phyloP scores from a whole-genome alignment of 106 monocot genomes.

The Triglochin maritima region DNA sequence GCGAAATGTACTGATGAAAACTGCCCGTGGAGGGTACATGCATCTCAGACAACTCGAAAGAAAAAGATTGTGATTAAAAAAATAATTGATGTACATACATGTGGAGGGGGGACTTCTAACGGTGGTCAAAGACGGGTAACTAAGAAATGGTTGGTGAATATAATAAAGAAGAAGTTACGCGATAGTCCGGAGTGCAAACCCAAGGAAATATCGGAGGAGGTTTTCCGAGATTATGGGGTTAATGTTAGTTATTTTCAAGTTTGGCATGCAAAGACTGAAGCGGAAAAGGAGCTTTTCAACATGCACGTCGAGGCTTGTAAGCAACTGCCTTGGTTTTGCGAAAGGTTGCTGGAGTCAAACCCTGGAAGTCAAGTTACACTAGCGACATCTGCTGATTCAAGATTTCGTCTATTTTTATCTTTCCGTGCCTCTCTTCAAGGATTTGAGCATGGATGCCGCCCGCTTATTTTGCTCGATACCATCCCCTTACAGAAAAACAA shows the following conservation, averaged over 20 bases:
- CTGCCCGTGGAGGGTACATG: constrained; percentile 84
- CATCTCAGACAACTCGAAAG: constrained; percentile 63
- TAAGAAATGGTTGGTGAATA: constrained; percentile 72
- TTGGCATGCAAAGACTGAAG: constrained; percentile 77
- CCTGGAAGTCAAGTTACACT: constrained; percentile 67
- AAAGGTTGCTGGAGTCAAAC: constrained; percentile 66
- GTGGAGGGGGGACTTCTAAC: constrained; percentile 47
- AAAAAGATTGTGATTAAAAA: constrained; percentile 84
- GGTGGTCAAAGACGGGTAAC: constrained; percentile 50
- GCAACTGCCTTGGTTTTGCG: constrained; percentile 73
- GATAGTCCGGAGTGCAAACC: constrained; percentile 49
- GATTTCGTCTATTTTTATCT: constrained; percentile 60
- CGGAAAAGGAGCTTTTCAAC: constrained; percentile 71
- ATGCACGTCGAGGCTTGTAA: constrained; percentile 58
- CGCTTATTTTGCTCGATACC: constrained; percentile 72
- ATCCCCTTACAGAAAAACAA: constrained; percentile 68
- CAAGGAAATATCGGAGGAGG: constrained; percentile 63
- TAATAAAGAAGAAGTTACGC: constrained; percentile 79
- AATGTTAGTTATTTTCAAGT: constrained; percentile 74
- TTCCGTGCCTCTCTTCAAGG: constrained; percentile 83
- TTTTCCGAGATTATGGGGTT: constrained; percentile 72
- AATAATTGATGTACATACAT: constrained; percentile 61
- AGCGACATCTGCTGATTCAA: constrained; percentile 50
- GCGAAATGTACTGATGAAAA: constrained; percentile 51
- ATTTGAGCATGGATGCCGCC: constrained; percentile 75